These are phyloP conservation scores for Pouteria campechiana DNA, from an alignment of 179 eudicot genomes.

Conservation along the genomic window DNA sequence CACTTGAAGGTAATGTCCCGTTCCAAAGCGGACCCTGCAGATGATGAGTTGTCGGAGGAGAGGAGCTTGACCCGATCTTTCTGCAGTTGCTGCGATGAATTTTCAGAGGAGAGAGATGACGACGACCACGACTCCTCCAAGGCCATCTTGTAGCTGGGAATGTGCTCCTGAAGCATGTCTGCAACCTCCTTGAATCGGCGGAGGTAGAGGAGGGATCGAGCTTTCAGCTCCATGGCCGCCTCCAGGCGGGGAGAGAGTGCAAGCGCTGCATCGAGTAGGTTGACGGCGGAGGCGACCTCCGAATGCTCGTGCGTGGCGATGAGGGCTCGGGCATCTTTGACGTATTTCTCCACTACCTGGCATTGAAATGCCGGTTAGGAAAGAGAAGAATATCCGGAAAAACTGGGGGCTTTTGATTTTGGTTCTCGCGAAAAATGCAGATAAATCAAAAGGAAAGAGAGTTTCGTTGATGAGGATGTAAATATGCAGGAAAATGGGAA, in stretches of 20 bases:
- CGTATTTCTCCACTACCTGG: conserved; percentile 72
- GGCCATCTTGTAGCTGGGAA: conserved; percentile 49
- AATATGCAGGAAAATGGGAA: too few relatives aligned
- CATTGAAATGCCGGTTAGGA: too few relatives aligned
- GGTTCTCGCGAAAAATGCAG: too few relatives aligned
- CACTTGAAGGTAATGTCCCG: conserved; percentile 53
- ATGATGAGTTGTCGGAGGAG: conserved; percentile 12
- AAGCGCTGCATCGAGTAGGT: conserved; percentile 59
- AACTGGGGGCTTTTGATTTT: too few relatives aligned
- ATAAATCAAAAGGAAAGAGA: too few relatives aligned
- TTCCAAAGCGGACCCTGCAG: conserved; percentile 19
- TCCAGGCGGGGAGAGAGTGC: conserved; percentile 51
- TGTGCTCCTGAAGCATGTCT: conserved; percentile 64
- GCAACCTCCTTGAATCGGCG: conserved; percentile 64
- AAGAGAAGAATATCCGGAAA: neutral
- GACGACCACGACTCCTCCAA: conserved; percentile 16
- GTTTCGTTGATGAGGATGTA: too few relatives aligned
- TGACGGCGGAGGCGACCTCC: conserved; percentile 59
- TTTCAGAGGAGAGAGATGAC: conserved; percentile 39
- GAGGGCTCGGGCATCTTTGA: conserved; percentile 54
- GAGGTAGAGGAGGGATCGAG: conserved; percentile 43
- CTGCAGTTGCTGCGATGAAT: conserved; percentile 36
- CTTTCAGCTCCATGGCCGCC: conserved; percentile 51
- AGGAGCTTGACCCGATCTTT: conserved; percentile 60
- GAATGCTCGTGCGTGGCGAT: conserved; percentile 55